A percentile compares a stretch with the other conserved stretches of the same genome.
Conservation (phyloP, 371 early-diverging fungal species). For the Mortierella polycephala region DNA sequence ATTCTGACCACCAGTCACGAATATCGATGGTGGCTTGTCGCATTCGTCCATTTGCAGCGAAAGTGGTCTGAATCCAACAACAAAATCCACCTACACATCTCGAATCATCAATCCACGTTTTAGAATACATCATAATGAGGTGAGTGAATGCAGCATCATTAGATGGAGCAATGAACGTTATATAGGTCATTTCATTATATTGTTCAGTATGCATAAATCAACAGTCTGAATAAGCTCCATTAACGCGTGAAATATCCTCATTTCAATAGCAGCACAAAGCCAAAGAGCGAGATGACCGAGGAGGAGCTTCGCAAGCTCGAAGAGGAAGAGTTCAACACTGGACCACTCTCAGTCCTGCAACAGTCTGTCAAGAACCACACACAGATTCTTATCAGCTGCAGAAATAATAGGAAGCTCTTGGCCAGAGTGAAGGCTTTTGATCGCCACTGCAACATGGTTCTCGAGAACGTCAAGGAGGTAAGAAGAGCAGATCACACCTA, state of each 20-base stretch:
- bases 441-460: conserved; percentile 98
- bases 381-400: conserved; percentile 93
- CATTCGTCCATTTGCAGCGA: background rate
- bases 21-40: background rate
- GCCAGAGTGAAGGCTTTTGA: conserved; percentile 99
- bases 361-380: conserved; percentile 96
- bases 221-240: background rate
- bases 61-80: background rate
- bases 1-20: background rate
- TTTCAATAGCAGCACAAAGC: conserved; percentile 57
- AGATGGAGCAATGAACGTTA: background rate
- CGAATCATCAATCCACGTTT: background rate
- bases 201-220: no score
- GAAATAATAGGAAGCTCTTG: conserved; percentile 97
- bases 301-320: conserved; percentile 93
- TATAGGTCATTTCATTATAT: background rate
- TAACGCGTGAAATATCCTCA: conserved; percentile 14
- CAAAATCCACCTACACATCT: background rate
- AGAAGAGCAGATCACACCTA: background rate
- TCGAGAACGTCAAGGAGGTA: conserved; percentile 98
- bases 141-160: background rate
- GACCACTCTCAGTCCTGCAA: conserved; percentile 95
- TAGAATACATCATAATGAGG: background rate
- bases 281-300: conserved; percentile 89
- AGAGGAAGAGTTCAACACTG: conserved; percentile 96